phyloP scores from a whole-genome alignment of 306 rosid genomes.

The Potentilla sterilis region DNA sequence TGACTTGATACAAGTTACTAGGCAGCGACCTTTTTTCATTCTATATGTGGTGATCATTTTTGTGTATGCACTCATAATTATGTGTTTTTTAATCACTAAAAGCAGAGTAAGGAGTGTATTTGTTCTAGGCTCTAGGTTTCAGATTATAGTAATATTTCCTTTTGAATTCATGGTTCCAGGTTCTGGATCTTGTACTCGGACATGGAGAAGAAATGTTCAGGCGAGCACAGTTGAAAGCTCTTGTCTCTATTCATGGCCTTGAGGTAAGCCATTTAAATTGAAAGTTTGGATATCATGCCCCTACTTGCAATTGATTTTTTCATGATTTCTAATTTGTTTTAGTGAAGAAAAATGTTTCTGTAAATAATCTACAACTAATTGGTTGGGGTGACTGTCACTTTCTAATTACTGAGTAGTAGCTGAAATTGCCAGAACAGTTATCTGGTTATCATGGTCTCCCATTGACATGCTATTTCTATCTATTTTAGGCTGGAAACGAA shows the following conservation, averaged over 20 bases:
- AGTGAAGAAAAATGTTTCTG: no score
- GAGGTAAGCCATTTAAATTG: slow-evolving; percentile 32
- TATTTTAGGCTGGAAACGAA: slow-evolving; percentile 87
- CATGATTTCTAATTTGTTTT: background rate
- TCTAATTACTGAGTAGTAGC: no score
- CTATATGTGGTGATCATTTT: background rate
- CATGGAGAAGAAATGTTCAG: slow-evolving; percentile 53
- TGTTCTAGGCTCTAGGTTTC: background rate
- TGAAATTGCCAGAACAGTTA: slow-evolving; percentile 12
- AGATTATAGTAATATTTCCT: slow-evolving; percentile 4
- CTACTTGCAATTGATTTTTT: background rate
- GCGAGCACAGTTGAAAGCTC: slow-evolving; percentile 54
- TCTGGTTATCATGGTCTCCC: background rate
- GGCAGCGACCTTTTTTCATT: background rate
- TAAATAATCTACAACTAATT: slow-evolving; percentile 2
- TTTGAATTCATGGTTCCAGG: slow-evolving; percentile 45
- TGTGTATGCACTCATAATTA: background rate
- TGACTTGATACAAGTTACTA: no score
- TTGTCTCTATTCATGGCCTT: slow-evolving; percentile 47
- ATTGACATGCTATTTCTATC: slow-evolving; percentile 24
- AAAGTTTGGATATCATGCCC: background rate
- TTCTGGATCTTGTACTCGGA: slow-evolving; percentile 75
- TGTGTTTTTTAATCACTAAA: background rate
- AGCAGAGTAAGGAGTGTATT: background rate
- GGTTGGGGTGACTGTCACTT: no score